Evolutionary conservation across 257 asterid genomes (phyloP).

Genomic region (Osmanthus fragrans): DNA sequence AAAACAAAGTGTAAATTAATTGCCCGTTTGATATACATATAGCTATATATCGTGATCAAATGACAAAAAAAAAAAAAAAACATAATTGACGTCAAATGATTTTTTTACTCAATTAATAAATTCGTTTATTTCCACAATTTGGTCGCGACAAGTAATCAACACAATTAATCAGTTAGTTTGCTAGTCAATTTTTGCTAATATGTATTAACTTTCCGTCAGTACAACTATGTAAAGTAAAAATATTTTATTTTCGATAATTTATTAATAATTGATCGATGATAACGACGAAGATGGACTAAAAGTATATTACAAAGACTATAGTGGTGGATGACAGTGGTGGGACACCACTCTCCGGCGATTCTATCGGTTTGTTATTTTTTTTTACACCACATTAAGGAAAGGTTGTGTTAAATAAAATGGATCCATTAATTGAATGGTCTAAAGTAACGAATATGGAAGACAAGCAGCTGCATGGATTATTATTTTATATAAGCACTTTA

Average conservation of each 20-base stretch:
- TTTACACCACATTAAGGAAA: not conserved
- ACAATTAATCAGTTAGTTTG: constrained; percentile 13
- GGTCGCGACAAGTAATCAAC: constrained; percentile 7
- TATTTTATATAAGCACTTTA: too few relatives aligned
- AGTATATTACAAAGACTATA: too few relatives aligned
- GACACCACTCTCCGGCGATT: not conserved
- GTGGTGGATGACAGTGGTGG: not conserved
- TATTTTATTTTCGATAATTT: too few relatives aligned
- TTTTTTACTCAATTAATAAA: not conserved
- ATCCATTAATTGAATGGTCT: not conserved
- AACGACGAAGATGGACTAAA: too few relatives aligned
- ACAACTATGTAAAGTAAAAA: not conserved
- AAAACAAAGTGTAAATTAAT: not conserved
- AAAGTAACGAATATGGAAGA: constrained; percentile 15
- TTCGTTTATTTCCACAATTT: constrained; percentile 4
- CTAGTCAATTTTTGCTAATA: constrained; percentile 20
- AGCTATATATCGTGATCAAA: not conserved
- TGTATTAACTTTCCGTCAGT: not conserved
- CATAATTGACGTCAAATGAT: not conserved
- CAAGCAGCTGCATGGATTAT: constrained; percentile 27
- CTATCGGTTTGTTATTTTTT: not conserved
- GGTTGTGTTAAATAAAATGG: not conserved
- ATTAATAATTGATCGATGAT: too few relatives aligned
- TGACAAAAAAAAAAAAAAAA: constrained; percentile 1
- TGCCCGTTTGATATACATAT: not conserved